Evolutionary conservation across 176 grass and related monocot species (phyloP).

Genomic region (Phoenix dactylifera): DNA sequence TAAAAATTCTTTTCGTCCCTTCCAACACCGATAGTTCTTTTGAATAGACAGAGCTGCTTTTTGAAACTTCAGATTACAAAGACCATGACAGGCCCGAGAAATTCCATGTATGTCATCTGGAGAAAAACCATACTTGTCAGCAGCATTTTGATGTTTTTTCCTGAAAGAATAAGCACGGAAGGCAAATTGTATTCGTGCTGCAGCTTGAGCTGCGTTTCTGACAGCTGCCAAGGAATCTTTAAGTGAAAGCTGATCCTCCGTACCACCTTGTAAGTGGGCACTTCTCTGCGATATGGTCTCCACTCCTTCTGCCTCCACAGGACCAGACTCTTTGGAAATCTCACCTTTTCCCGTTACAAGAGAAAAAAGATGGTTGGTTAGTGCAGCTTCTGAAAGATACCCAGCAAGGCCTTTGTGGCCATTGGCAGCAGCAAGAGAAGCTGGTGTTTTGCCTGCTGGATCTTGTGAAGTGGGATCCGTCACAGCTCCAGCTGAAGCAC

Average conservation of each 20-base stretch:
- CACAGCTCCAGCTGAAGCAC: conserved; percentile 58
- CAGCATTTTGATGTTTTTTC: conserved; percentile 43
- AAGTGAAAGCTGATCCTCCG: conserved; percentile 67
- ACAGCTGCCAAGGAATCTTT: conserved; percentile 67
- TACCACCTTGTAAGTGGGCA: conserved; percentile 32
- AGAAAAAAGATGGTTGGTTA: conserved; percentile 52
- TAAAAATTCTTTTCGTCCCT: conserved; percentile 54
- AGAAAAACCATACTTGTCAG: conserved; percentile 17
- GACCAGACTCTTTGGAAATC: conserved; percentile 6
- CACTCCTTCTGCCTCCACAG: conserved; percentile 14
- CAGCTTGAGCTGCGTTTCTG: conserved; percentile 74
- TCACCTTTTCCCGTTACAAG: conserved; percentile 41
- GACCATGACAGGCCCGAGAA: conserved; percentile 9
- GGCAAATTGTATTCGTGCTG: conserved; percentile 62
- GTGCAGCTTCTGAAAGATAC: conserved; percentile 74
- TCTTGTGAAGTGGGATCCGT: conserved; percentile 63
- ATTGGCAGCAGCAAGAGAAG: conserved; percentile 47
- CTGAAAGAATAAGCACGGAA: conserved; percentile 60
- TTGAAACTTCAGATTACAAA: conserved; percentile 26
- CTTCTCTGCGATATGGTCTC: conserved; percentile 53
- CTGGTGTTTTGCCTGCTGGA: conserved; percentile 55
- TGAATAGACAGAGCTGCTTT: conserved; percentile 88
- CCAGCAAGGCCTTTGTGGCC: conserved; percentile 82
- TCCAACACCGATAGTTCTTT: conserved; percentile 87
- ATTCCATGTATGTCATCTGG: conserved; percentile 22